Percentiles rank a stretch among this genome's conserved stretches.
These are phyloP conservation scores for Pythium phragmitis DNA, from an alignment of 352 stramenopile species.

Conservation along the genomic window DNA sequence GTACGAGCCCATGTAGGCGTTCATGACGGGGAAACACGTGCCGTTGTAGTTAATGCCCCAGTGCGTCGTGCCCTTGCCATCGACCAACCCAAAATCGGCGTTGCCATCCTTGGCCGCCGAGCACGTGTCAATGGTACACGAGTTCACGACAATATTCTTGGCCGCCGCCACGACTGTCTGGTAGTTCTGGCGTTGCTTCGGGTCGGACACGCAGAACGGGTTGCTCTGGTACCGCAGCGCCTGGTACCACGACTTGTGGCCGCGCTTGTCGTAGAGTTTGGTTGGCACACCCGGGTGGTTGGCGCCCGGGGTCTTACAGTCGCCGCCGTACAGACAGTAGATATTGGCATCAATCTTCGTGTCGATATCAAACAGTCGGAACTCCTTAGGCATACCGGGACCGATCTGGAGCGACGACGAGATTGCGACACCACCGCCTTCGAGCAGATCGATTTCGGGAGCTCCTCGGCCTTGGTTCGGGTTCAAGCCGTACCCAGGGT, in stretches of 20 bases:
- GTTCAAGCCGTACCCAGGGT: slow-evolving; percentile 89
- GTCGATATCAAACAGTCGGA: slow-evolving; percentile 47
- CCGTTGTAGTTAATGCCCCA: slow-evolving; percentile 35
- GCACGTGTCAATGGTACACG: slow-evolving; percentile 41
- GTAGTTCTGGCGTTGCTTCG: slow-evolving; percentile 32
- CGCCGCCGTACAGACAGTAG: slow-evolving; percentile 40
- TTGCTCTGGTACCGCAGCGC: slow-evolving; percentile 52
- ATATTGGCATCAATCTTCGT: slow-evolving; percentile 26
- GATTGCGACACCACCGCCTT: slow-evolving; percentile 75
- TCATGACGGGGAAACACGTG: slow-evolving; percentile 18
- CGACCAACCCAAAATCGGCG: slow-evolving; percentile 54
- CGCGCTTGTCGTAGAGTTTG: slow-evolving; percentile 36
- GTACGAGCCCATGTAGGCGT: slow-evolving; percentile 18
- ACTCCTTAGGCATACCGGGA: slow-evolving; percentile 61
- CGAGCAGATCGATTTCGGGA: slow-evolving; percentile 94
- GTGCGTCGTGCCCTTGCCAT: slow-evolving; percentile 29
- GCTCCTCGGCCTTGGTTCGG: slow-evolving; percentile 43
- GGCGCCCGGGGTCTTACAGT: slow-evolving; percentile 43
- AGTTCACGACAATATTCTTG: slow-evolving; percentile 54
- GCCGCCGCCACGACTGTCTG: slow-evolving; percentile 38
- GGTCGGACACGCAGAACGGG: slow-evolving; percentile 34
- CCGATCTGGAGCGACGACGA: slow-evolving; percentile 90
- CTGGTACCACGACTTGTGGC: slow-evolving; percentile 55
- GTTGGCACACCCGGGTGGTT: slow-evolving; percentile 29
- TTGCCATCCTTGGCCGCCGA: slow-evolving; percentile 51